A percentile compares a stretch with the other conserved stretches of the same genome.
These are phyloP conservation scores for Eucalyptus coolabah DNA, from an alignment of 345 rosid species.

Conservation along the genomic window DNA sequence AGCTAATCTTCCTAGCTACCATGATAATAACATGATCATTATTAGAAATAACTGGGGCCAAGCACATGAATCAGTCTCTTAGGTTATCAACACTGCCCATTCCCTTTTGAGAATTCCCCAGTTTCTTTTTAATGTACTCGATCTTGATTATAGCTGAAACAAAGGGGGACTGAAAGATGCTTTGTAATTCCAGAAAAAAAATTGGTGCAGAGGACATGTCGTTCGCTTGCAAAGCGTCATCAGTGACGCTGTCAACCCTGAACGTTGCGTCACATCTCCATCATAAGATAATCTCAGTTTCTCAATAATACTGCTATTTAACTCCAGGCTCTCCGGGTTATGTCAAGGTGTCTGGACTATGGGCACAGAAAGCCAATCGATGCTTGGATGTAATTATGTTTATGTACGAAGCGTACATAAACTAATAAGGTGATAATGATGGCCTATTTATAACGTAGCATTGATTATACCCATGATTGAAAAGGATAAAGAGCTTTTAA, in stretches of 20 bases:
- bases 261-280: not conserved
- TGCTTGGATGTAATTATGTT: not conserved
- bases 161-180: not conserved
- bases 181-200: not conserved
- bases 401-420: not conserved
- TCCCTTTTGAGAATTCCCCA: not conserved
- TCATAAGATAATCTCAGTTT: not conserved
- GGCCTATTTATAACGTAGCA: not conserved
- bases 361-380: not conserved
- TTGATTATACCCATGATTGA: not conserved
- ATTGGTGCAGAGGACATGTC: not conserved
- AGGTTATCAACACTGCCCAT: not conserved
- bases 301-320: not conserved
- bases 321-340: not conserved
- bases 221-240: not conserved
- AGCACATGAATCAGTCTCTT: not conserved
- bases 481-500: not conserved
- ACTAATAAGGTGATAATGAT: not conserved
- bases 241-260: not conserved
- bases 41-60: not conserved
- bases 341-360: not conserved
- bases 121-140: not conserved
- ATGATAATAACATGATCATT: not conserved
- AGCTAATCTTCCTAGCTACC: not conserved
- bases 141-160: not conserved